A percentile compares a stretch with the other conserved stretches of the same genome.
Evolutionary conservation across 768 basidiomycete genomes (phyloP).

Genomic region (Lyophyllum decastes): DNA sequence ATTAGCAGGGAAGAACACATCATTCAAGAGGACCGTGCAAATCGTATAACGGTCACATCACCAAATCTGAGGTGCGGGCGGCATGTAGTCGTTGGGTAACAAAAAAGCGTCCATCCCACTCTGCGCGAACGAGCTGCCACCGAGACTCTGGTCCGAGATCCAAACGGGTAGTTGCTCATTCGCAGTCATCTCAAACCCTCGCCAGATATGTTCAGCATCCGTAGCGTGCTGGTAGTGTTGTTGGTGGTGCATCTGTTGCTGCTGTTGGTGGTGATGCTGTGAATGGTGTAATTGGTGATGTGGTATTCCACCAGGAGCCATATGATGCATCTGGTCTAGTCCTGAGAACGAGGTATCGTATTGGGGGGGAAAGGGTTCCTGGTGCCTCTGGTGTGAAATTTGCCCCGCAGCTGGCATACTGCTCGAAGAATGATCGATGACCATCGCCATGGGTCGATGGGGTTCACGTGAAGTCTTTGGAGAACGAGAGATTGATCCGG

Average conservation of each 20-base stretch:
- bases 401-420: conserved; percentile 25
- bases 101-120: conserved; percentile 87
- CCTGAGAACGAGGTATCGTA: conserved; percentile 48
- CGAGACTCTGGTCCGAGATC: conserved; percentile 83
- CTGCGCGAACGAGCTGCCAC: conserved; percentile 73
- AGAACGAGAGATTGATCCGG: conserved; percentile 58
- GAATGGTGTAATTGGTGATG: conserved; percentile 28
- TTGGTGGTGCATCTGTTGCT: conserved; percentile 28
- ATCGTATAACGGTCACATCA: conserved; percentile 30
- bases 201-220: conserved; percentile 72
- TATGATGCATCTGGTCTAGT: conserved; percentile 30
- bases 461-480: conserved; percentile 59
- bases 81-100: conserved; percentile 73
- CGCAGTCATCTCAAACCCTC: conserved; percentile 70
- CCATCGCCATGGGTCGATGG: conserved; percentile 49
- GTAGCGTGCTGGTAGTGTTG: conserved; percentile 25
- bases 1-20: conserved; percentile 1
- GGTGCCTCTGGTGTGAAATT: conserved; percentile 37
- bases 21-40: conserved; percentile 5
- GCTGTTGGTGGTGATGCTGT: conserved; percentile 25
- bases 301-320: conserved; percentile 16
- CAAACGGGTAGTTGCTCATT: conserved; percentile 82
- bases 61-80: conserved; percentile 76
- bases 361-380: conserved; percentile 57
- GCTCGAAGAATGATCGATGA: conserved; percentile 41